Evolutionary conservation across 495 filamentous ascomycete species (phyloP), one percentile per base, ranked within the genome.

Genomic region (Platismatia glauca): DNA sequence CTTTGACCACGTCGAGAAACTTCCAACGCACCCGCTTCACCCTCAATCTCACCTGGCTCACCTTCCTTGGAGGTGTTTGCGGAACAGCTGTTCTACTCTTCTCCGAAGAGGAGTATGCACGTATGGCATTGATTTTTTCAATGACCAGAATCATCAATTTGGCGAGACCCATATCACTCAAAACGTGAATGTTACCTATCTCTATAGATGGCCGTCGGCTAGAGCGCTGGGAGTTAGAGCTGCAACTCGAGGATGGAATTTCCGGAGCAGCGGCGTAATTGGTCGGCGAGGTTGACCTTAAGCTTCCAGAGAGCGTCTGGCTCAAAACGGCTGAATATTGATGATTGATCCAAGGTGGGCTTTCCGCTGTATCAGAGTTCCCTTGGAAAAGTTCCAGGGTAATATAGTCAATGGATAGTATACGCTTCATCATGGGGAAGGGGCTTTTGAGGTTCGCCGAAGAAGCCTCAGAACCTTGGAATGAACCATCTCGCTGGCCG

Each of bases 1-100:
- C 84, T 16, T 74, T 72, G 20, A 89, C 75, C 66, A 80, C 80
- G 60, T 89, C 87, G 15, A 89, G 72, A 56, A 91, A 89, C 31
- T 81, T 82, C 39, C 86, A 65, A 16, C 83, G 84, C 11, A 87
- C 71, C 9, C 79, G 76, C 57, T 84, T 73, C 2, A 84, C 71
- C 18, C 66, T 72, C 35, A 90, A 0, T 34, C 55, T 63, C 13
- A 63, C 8, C 29, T 52, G 41, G 9, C 20, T 37, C 34, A 57
- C 55, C 22, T 34, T 41, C 13, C 18, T 60, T 48, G 46, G 41
- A 57, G 29, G 29, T 29, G 53, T 31, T 57, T 52, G 34, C 16
- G 64, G 16, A 12, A 22, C 20, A 20, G n/a, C 46, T 57, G 13
- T 57, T 27, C 29, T 57, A 6, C 39, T 63, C 33, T 33, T 63